Evolutionary conservation across 2,329 filamentous ascomycete species (phyloP).

Genomic region (Pleoardoris graminearum): DNA sequence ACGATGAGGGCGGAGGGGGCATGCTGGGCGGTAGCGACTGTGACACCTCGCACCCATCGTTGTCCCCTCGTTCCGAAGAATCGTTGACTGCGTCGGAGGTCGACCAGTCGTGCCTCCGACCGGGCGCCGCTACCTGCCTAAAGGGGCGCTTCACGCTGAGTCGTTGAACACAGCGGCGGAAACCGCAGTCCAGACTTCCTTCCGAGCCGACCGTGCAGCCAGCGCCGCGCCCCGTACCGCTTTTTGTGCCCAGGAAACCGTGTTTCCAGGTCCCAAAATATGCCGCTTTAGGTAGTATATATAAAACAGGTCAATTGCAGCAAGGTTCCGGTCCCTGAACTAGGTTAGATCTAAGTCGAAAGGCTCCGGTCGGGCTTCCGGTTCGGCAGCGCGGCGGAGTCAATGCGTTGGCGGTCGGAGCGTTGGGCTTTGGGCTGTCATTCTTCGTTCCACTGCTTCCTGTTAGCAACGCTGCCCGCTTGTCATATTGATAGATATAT

Average conservation of each 20-base stretch:
- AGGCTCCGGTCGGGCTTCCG: background rate
- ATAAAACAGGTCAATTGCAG: background rate
- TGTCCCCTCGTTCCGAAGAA: background rate
- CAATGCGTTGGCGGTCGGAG: background rate
- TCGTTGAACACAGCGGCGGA: conserved; percentile 1
- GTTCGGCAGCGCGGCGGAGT: background rate
- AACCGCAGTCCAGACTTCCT: conserved; percentile 2
- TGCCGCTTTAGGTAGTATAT: conserved; percentile 1
- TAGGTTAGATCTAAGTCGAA: background rate
- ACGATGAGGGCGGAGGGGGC: too few species aligned
- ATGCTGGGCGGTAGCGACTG: too few species aligned
- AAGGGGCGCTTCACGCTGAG: background rate
- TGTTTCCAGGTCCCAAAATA: background rate
- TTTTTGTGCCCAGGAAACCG: background rate
- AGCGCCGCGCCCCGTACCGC: background rate
- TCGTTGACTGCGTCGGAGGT: background rate
- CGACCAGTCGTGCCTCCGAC: background rate
- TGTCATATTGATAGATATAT: too few species aligned
- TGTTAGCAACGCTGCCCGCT: too few species aligned
- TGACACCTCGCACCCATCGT: background rate
- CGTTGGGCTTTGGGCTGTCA: too few species aligned
- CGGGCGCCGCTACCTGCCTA: background rate
- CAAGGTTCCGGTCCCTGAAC: background rate
- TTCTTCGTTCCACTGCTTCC: too few species aligned
- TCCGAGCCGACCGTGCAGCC: background rate